Percentiles rank a stretch among this genome's conserved stretches.
These are phyloP conservation scores for Gardenia jasminoides DNA, from an alignment of 257 asterid species.

Conservation along the genomic window DNA sequence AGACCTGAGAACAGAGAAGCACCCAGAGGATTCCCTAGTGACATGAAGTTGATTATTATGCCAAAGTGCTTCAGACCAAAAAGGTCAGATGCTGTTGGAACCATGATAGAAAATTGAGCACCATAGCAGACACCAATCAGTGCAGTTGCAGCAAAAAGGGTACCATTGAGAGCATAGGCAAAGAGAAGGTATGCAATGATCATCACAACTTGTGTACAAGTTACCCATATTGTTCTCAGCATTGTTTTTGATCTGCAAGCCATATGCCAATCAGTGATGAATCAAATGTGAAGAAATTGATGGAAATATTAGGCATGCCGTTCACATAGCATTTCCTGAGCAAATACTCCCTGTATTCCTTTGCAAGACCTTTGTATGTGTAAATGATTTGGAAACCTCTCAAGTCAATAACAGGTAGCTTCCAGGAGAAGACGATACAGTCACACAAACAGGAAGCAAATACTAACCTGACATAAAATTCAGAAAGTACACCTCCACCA, in stretches of 20 bases:
- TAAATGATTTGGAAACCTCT: too few relatives aligned
- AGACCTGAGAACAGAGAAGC: constrained; percentile 77
- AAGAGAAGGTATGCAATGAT: constrained; percentile 69
- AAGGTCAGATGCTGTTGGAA: constrained; percentile 87
- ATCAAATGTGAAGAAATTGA: too few relatives aligned
- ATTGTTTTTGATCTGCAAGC: constrained; percentile 69
- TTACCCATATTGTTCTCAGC: constrained; percentile 86
- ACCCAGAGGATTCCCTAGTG: constrained; percentile 80
- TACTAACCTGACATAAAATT: constrained; percentile 76
- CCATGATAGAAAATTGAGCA: constrained; percentile 78
- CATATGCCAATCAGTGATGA: too few relatives aligned
- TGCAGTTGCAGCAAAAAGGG: constrained; percentile 75
- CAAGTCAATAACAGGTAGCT: too few relatives aligned
- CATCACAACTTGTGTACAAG: constrained; percentile 70
- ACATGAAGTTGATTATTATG: constrained; percentile 75
- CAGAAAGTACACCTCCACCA: constrained; percentile 85
- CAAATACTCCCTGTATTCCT: too few relatives aligned
- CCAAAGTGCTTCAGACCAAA: constrained; percentile 91
- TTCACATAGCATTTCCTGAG: too few relatives aligned
- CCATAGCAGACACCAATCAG: constrained; percentile 87
- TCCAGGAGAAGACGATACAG: too few relatives aligned
- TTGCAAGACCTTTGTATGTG: too few relatives aligned
- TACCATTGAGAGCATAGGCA: constrained; percentile 78
- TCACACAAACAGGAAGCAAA: too few relatives aligned
- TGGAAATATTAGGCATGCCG: too few relatives aligned